Percentiles rank a stretch among this genome's conserved stretches.
Conservation (phyloP, 2,329 filamentous ascomycete genomes). For the Alternaria alternata region DNA sequence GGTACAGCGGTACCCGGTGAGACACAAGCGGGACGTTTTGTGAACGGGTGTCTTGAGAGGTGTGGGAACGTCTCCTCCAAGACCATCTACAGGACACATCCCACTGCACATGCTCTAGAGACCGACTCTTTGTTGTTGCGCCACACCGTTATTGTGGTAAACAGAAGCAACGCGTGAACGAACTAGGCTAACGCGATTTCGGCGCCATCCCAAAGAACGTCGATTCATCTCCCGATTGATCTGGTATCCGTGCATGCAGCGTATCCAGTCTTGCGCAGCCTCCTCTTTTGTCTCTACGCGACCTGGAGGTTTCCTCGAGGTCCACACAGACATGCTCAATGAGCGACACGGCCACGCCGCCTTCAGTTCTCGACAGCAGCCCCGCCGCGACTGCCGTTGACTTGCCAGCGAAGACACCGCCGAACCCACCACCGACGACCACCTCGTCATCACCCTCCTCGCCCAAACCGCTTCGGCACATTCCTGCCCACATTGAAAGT, state of each 20-base stretch:
- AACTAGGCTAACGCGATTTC: conserved; percentile 11
- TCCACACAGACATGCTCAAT: conserved; percentile 35
- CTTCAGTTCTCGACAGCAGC: conserved; percentile 28
- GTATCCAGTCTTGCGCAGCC: conserved; percentile 24
- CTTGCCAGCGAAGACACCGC: conserved; percentile 32
- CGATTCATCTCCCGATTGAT: conserved; percentile 20
- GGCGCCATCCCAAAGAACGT: conserved; percentile 13
- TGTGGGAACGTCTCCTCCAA: conserved; percentile 7
- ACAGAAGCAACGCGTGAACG: conserved; percentile 15
- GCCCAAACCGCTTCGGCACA: conserved; percentile 20
- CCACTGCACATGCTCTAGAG: conserved; percentile 1
- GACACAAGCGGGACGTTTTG: conserved; percentile 17
- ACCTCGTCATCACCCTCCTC: conserved; percentile 22
- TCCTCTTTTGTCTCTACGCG: conserved; percentile 21
- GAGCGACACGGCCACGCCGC: conserved; percentile 31
- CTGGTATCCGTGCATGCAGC: conserved; percentile 25
- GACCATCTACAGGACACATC: not conserved
- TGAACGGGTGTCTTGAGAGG: conserved; percentile 5
- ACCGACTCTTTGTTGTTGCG: conserved; percentile 1
- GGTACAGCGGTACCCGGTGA: conserved; percentile 16
- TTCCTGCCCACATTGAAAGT: conserved; percentile 32
- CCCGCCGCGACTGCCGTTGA: conserved; percentile 31
- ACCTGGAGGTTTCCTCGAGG: conserved; percentile 29
- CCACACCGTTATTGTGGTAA: conserved; percentile 10
- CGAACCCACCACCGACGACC: conserved; percentile 14